These are phyloP conservation scores for Rhizopus arrhizus DNA, from an alignment of 371 early-diverging fungal species.

Conservation along the genomic window DNA sequence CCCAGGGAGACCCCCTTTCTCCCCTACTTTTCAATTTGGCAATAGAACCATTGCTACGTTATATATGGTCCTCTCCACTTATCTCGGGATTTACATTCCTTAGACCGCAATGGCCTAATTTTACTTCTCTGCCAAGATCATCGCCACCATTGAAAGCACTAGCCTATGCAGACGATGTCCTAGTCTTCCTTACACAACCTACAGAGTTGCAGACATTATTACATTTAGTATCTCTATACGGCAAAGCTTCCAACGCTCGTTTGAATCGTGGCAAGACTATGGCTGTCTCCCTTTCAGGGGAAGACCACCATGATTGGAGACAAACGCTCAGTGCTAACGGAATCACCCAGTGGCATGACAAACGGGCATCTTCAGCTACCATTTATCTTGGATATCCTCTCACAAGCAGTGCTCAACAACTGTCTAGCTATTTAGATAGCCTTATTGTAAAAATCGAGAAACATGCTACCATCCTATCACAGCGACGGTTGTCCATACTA, in stretches of 20 bases:
- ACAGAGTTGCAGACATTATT: background rate
- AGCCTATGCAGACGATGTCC: slow-evolving; percentile 11
- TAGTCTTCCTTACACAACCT: background rate
- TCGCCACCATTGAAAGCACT: too few species aligned
- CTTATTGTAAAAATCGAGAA: too few species aligned
- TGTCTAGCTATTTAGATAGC: too few species aligned
- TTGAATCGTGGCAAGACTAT: slow-evolving; percentile 8
- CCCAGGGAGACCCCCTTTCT: slow-evolving; percentile 16
- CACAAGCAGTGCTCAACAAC: background rate
- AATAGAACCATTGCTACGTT: slow-evolving; percentile 18
- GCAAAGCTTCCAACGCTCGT: slow-evolving; percentile 7
- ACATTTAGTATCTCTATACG: background rate
- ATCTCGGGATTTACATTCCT: too few species aligned
- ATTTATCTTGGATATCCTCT: background rate
- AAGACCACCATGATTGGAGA: slow-evolving; percentile 1
- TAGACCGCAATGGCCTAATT: too few species aligned
- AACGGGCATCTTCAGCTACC: background rate
- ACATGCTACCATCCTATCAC: too few species aligned
- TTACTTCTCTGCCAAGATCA: too few species aligned
- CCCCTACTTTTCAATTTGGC: slow-evolving; percentile 21
- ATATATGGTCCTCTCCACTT: background rate
- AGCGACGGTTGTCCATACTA: too few species aligned
- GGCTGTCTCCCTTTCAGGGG: slow-evolving; percentile 2
- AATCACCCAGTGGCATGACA: background rate
- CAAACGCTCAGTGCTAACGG: background rate